Evolutionary conservation across 441 rosid species (phyloP).

Genomic region (Erodium moschatum): DNA sequence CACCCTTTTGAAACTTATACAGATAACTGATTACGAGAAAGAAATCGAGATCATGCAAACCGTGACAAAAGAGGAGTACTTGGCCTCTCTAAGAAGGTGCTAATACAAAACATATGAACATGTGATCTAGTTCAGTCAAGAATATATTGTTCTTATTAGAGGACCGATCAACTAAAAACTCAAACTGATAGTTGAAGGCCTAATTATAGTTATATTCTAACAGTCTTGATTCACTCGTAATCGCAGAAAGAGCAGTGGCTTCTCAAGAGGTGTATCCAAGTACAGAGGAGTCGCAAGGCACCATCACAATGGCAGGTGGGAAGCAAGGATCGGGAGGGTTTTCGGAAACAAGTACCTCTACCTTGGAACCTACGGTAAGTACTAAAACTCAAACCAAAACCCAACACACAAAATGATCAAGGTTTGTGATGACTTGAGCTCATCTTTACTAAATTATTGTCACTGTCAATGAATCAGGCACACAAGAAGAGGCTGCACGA

Average conservation of each 20-base stretch:
- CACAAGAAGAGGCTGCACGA: conserved; percentile 53
- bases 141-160: no score
- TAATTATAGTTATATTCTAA: no score
- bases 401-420: no score
- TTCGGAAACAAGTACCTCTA: conserved; percentile 67
- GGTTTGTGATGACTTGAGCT: no score
- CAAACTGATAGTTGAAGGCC: no score
- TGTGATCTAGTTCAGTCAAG: no score
- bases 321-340: conserved; percentile 41
- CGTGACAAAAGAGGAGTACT: conserved; percentile 43
- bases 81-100: conserved; percentile 58
- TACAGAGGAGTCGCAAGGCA: conserved; percentile 74
- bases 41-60: conserved; percentile 45
- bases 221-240: no score
- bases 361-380: conserved; percentile 52
- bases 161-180: no score
- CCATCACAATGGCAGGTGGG: conserved; percentile 44
- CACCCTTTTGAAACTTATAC: conserved; percentile 6
- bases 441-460: not conserved
- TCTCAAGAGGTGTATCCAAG: conserved; percentile 65
- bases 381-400: no score
- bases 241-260: conserved; percentile 57
- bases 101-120: not conserved
- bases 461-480: conserved; percentile 26
- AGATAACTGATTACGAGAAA: conserved; percentile 46